Conservation (phyloP, 2,329 filamentous ascomycete species). For the Alternaria sp. region DNA sequence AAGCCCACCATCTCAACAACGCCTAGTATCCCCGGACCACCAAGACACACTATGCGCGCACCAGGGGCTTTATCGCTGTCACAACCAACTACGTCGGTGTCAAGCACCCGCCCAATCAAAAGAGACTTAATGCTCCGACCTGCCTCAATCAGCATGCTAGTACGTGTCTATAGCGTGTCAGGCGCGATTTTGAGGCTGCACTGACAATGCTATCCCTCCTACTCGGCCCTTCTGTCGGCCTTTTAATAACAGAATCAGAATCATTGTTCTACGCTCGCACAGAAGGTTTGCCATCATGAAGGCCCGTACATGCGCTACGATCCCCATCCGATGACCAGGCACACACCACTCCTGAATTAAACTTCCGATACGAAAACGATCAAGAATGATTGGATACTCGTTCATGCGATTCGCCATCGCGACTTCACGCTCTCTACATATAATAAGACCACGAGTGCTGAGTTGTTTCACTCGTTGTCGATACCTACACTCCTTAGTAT, state of each 20-base stretch:
- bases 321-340: background rate
- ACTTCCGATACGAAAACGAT: background rate
- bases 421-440: background rate
- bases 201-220: background rate
- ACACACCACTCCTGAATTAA: background rate
- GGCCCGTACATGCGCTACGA: background rate
- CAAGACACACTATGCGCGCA: background rate
- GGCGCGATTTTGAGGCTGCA: background rate
- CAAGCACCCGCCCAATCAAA: background rate
- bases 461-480: background rate
- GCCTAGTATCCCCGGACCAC: slow-evolving; percentile 3
- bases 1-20: background rate
- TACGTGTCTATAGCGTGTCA: background rate
- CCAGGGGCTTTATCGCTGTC: background rate
- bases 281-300: background rate
- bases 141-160: background rate
- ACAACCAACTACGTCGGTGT: background rate
- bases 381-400: background rate
- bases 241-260: background rate
- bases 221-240: slow-evolving; percentile 4
- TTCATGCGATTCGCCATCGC: background rate
- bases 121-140: background rate
- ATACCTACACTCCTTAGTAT: background rate
- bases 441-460: background rate
- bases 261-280: slow-evolving; percentile 5